phyloP scores from a whole-genome alignment of 192 early-diverging fungal genomes.

The Entomortierella parvispora region DNA sequence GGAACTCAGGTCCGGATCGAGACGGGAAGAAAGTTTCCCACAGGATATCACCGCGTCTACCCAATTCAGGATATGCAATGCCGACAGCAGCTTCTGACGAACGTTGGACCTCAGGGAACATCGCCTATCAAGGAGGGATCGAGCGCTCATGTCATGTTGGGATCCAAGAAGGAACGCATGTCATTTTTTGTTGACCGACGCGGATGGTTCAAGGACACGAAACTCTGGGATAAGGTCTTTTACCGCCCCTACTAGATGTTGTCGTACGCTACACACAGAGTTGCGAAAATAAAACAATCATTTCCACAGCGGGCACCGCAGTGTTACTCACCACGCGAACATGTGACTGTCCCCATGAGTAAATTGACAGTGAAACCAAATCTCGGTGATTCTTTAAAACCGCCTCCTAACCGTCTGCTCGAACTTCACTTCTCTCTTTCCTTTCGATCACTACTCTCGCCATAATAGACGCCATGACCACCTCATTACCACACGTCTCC shows the following conservation, averaged over 20 bases:
- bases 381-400: background rate
- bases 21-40: slow-evolving; percentile 45
- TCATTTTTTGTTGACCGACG: slow-evolving; percentile 46
- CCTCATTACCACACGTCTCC: too few relatives aligned
- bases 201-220: slow-evolving; percentile 29
- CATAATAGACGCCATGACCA: too few relatives aligned
- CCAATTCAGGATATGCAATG: slow-evolving; percentile 51
- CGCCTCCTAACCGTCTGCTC: background rate
- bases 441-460: background rate
- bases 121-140: slow-evolving; percentile 35
- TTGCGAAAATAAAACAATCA: too few relatives aligned
- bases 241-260: slow-evolving; percentile 18
- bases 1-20: slow-evolving; percentile 47
- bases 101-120: slow-evolving; percentile 38
- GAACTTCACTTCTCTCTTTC: background rate
- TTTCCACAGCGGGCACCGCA: too few relatives aligned
- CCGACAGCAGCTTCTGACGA: slow-evolving; percentile 36
- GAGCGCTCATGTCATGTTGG: slow-evolving; percentile 43
- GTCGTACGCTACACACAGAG: too few relatives aligned
- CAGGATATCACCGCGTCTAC: slow-evolving; percentile 37
- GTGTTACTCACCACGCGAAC: too few relatives aligned
- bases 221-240: slow-evolving; percentile 46
- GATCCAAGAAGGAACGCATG: slow-evolving; percentile 48
- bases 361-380: background rate
- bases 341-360: background rate